Percentiles rank a stretch among this genome's conserved stretches.
phyloP scores from a whole-genome alignment of 2,329 filamentous ascomycete genomes.

The Pestalotiopsis sp. region DNA sequence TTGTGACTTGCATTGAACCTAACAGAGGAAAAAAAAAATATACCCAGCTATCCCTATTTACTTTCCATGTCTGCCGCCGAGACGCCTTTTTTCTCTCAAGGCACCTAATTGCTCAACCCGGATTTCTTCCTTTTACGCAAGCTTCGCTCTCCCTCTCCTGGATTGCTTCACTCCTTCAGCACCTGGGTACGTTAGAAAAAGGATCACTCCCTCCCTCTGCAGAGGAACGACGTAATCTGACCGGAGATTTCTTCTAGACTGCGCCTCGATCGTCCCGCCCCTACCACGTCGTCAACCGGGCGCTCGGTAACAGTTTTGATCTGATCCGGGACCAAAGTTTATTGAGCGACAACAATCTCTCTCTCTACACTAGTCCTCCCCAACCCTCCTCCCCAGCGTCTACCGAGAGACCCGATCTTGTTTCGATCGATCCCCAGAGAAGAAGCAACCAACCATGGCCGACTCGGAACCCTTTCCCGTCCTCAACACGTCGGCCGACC shows the following conservation, averaged over 20 bases:
- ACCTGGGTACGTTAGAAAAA: conserved; percentile 18
- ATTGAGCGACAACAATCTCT: not conserved
- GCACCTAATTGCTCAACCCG: conserved; percentile 4
- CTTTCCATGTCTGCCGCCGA: not conserved
- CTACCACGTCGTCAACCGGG: not conserved
- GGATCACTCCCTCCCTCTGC: not conserved
- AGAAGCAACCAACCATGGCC: conserved; percentile 40
- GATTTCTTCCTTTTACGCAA: conserved; percentile 3
- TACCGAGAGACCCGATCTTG: not conserved
- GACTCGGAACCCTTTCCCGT: conserved; percentile 58
- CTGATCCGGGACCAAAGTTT: not conserved
- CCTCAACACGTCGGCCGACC: conserved; percentile 53
- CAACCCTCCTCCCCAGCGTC: not conserved
- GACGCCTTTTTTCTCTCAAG: conserved; percentile 5
- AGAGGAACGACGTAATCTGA: not conserved
- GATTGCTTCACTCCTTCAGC: conserved; percentile 34
- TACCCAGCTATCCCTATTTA: not conserved
- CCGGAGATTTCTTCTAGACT: not conserved
- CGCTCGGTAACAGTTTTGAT: not conserved
- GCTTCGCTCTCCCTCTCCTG: conserved; percentile 13
- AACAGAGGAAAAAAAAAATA: not conserved
- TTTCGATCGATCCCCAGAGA: not conserved
- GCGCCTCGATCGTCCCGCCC: not conserved
- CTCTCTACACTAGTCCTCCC: not conserved
- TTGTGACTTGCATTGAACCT: conserved; percentile 6